These are phyloP conservation scores for Aureobasidium uvarum DNA, from an alignment of 2,329 filamentous ascomycete genomes.

Conservation along the genomic window DNA sequence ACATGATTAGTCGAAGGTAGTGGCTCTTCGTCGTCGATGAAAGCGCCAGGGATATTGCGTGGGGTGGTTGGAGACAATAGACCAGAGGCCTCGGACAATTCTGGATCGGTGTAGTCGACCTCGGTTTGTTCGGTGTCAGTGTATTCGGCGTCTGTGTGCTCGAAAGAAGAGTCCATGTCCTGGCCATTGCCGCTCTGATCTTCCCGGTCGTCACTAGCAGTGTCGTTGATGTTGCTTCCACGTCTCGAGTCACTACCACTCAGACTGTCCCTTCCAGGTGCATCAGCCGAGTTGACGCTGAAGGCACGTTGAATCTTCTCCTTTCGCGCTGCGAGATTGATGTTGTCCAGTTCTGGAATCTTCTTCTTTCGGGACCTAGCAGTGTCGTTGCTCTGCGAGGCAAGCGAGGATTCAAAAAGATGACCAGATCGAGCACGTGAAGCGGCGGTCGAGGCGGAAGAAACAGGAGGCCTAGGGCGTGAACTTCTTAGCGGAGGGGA, in stretches of 20 bases:
- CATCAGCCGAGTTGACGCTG: constrained; percentile 59
- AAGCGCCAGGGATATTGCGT: constrained; percentile 15
- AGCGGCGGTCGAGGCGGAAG: constrained; percentile 67
- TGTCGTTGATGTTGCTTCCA: constrained; percentile 15
- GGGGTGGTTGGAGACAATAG: constrained; percentile 9
- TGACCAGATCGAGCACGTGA: constrained; percentile 66
- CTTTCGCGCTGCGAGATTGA: constrained; percentile 80
- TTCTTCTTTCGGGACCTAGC: constrained; percentile 34
- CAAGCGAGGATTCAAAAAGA: constrained; percentile 42
- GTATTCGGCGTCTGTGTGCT: constrained; percentile 12
- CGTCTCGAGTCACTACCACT: constrained; percentile 12
- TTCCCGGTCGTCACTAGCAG: not conserved
- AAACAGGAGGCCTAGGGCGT: constrained; percentile 74
- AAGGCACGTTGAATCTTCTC: constrained; percentile 83
- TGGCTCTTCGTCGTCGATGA: constrained; percentile 5
- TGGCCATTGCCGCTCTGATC: not conserved
- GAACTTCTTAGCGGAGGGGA: constrained; percentile 80
- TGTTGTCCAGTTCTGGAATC: constrained; percentile 65
- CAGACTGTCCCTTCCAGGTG: constrained; percentile 37
- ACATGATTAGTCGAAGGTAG: not conserved
- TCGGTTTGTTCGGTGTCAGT: constrained; percentile 8
- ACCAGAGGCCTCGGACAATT: not conserved
- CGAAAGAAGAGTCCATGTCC: constrained; percentile 3
- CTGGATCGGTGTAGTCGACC: not conserved
- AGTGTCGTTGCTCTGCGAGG: constrained; percentile 8